phyloP scores from a whole-genome alignment of 768 basidiomycete species.

The Rubroboletus pulcherrimus region DNA sequence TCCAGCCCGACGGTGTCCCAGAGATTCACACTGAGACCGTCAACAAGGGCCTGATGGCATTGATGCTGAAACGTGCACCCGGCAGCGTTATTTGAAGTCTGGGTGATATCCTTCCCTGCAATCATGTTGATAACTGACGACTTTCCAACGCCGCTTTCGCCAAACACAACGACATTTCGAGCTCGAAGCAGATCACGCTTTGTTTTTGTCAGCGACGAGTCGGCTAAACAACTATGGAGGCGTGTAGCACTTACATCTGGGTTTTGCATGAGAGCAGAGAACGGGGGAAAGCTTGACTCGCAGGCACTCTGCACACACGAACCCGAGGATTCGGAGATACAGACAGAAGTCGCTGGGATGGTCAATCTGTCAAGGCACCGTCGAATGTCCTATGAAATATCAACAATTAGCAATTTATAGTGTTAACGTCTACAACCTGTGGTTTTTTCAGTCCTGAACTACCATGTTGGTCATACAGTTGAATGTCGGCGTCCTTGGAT shows the following conservation, averaged over 20 bases:
- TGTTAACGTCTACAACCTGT: background rate
- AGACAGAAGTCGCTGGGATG: conserved; percentile 9
- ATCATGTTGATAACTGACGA: conserved; percentile 42
- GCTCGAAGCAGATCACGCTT: conserved; percentile 6
- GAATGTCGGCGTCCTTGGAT: conserved; percentile 6
- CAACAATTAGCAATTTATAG: background rate
- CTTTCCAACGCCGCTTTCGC: conserved; percentile 39
- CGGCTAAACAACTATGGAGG: background rate
- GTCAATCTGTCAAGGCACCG: conserved; percentile 2
- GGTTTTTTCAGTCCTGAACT: background rate
- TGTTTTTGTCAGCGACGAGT: background rate
- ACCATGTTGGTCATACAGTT: background rate
- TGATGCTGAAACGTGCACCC: conserved; percentile 35
- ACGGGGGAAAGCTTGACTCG: conserved; percentile 8
- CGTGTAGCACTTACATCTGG: conserved; percentile 5
- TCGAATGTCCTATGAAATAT: conserved; percentile 11
- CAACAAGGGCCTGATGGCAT: conserved; percentile 22
- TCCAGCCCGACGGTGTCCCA: conserved; percentile 35
- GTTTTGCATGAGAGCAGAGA: conserved; percentile 8
- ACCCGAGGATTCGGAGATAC: background rate
- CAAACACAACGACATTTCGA: conserved; percentile 39
- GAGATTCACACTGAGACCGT: conserved; percentile 19
- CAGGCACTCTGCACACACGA: conserved; percentile 5
- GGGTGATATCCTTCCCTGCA: conserved; percentile 22
- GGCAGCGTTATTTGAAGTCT: conserved; percentile 27